Evolutionary conservation across 441 rosid species (phyloP), one percentile per base, ranked within the genome.

Genomic region (Gossypium davidsonii): DNA sequence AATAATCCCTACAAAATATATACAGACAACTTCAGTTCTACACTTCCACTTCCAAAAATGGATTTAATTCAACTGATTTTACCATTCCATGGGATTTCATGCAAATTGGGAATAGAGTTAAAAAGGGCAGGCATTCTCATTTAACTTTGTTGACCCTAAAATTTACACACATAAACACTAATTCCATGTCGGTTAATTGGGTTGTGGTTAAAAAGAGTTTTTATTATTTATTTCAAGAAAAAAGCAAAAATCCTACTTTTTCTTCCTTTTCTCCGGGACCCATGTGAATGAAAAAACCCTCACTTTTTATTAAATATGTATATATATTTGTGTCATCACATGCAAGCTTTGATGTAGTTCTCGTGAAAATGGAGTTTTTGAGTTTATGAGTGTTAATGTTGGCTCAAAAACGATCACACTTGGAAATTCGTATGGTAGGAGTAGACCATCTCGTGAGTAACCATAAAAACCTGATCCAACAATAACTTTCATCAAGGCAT

Each of bases 361-460:
- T 68, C 74, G 80, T 78, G 80, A 78, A 46, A 2, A 18, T 34
- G 10, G 70, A 67, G 62, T 34, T 28, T 53, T 62, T 53, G 55
- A 21, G 73, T 61, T 72, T 67, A 48, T 17, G 7, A 11, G 6
- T 21, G 20, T 31, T 10, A 15, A 21, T 62, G 65, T 70, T 72
- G 69, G 51, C 58, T 49, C 37, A 49, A 21, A 51, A 23, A 1
- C 0, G 4, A 46, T 25, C 1, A 26, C n/a, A 15, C 23, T 20
- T 39, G 31, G 37, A 31, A 71, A 70, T 49, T 67, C 61, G 65
- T 57, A 53, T 64, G 77, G 81, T 63, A 63, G 72, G 55, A 46
- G 23, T 48, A 34, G 49, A 56, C 72, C 48, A 74, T 48, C 75
- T 56, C 74, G 81, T 70, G 81, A 74, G 25, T 8, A 49, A 49